Base-by-base conservation (phyloP, 169 alveolate genomes). In the Cryptosporidium canis region DNA sequence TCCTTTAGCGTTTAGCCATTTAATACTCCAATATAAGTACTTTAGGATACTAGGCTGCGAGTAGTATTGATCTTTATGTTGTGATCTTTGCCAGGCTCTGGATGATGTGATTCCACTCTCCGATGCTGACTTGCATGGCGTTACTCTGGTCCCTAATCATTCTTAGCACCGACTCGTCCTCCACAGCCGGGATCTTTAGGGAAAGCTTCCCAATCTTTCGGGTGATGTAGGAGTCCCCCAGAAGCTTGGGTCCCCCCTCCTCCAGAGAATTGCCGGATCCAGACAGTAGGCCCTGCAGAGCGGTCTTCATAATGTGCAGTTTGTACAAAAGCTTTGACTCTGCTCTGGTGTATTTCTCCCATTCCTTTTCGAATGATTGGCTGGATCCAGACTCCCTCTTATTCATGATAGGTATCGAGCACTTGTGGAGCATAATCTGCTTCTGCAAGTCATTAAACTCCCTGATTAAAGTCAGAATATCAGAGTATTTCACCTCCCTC, bases 51-150 rank as follows among this genome's bases (percentile, higher is more conserved):
- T 24, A 58, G 29, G 7, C 33, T 33, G 0, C 33, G 14, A 3
- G 2, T 9, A 35, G n/a, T 35, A 3, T 2, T 16, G 11, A 61
- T n/a, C 33, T 61, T 61, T 29, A 61, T 29, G 41, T 61, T 33
- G 68, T 33, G 2, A 61, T 35, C 35, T 43, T 66, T 39, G 39
- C 35, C 2, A 70, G 24, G 21, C 31, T 48, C 21, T 70, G 64
- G n/a, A 70, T 29, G 24, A 70, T 70, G 11, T 70, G 44, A 41
- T 70, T 70, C 84, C 84, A 70, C 29, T 70, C 84, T 14, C 24
- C 21, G 4, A 29, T 70, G 24, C 53, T 70, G n/a, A 70, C 66
- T 24, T 55, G 41, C 35, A 70, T 12, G 37, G 21, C 39, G 39
- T 51, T 70, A 0, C 44, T 35, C 33, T 70, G 43, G 8, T 12